These are phyloP conservation scores for Helenozyma baotianmanensis DNA, from an alignment of 805 yeast species.

Conservation along the genomic window DNA sequence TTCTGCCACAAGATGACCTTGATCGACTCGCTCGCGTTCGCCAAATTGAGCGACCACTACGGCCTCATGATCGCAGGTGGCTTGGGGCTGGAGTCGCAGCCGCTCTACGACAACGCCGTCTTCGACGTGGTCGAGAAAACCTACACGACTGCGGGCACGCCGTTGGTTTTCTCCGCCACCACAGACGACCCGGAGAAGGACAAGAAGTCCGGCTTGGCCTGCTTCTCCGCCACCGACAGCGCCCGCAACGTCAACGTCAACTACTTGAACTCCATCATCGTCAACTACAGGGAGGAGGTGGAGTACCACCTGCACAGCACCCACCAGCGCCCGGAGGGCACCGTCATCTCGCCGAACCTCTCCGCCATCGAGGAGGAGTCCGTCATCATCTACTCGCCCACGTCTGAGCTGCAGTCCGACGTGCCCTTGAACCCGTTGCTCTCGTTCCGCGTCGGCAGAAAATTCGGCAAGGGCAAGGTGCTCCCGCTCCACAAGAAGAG, in stretches of 20 bases:
- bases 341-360: neutral
- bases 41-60: slow-evolving; percentile 35
- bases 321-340: neutral
- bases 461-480: slow-evolving; percentile 26
- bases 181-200: slow-evolving; percentile 12
- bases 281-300: slow-evolving; percentile 26
- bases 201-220: slow-evolving; percentile 7
- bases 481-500: slow-evolving; percentile 28
- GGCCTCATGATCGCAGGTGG: slow-evolving; percentile 58
- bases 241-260: slow-evolving; percentile 23
- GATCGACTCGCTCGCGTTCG: slow-evolving; percentile 33
- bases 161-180: slow-evolving; percentile 7
- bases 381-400: slow-evolving; percentile 33
- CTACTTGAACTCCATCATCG: slow-evolving; percentile 30
- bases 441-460: slow-evolving; percentile 32
- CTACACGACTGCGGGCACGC: slow-evolving; percentile 22
- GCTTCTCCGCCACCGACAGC: slow-evolving; percentile 12
- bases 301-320: slow-evolving; percentile 2
- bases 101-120: slow-evolving; percentile 30
- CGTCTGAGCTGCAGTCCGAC: slow-evolving; percentile 10
- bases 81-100: slow-evolving; percentile 29
- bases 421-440: slow-evolving; percentile 26
- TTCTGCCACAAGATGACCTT: slow-evolving; percentile 51
- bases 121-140: slow-evolving; percentile 42
- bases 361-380: slow-evolving; percentile 17